phyloP scores from a whole-genome alignment of 768 basidiomycete species.

The Coprinopsis marcescibilis region DNA sequence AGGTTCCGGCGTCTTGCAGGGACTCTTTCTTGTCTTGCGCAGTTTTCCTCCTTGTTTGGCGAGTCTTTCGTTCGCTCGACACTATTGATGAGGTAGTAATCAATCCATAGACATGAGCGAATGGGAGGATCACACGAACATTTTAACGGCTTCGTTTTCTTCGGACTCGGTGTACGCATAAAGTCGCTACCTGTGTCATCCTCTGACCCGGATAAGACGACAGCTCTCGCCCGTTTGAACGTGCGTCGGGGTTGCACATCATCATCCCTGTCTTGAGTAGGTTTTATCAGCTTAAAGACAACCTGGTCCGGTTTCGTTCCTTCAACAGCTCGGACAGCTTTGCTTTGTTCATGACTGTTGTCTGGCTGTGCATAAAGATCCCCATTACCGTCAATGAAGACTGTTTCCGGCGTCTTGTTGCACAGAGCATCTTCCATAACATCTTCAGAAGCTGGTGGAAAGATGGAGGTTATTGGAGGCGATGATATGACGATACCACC shows the following conservation, averaged over 20 bases:
- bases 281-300: not conserved
- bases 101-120: too few species aligned
- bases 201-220: not conserved
- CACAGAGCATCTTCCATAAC: not conserved
- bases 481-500: not conserved
- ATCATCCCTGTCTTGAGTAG: not conserved
- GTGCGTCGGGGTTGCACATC: too few species aligned
- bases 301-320: not conserved
- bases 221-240: too few species aligned
- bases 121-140: not conserved
- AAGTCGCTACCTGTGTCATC: not conserved
- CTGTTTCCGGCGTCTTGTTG: not conserved
- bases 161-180: not conserved
- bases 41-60: not conserved
- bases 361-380: constrained; percentile 3
- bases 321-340: not conserved
- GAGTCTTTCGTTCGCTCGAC: not conserved
- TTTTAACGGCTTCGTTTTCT: not conserved
- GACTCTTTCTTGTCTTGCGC: not conserved
- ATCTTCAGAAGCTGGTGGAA: constrained; percentile 9
- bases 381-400: constrained; percentile 9
- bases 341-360: not conserved
- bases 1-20: not conserved
- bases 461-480: constrained; percentile 1
- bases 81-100: too few species aligned